These are phyloP conservation scores for Pythium phragmitis DNA, from an alignment of 352 stramenopile genomes.

Conservation along the genomic window DNA sequence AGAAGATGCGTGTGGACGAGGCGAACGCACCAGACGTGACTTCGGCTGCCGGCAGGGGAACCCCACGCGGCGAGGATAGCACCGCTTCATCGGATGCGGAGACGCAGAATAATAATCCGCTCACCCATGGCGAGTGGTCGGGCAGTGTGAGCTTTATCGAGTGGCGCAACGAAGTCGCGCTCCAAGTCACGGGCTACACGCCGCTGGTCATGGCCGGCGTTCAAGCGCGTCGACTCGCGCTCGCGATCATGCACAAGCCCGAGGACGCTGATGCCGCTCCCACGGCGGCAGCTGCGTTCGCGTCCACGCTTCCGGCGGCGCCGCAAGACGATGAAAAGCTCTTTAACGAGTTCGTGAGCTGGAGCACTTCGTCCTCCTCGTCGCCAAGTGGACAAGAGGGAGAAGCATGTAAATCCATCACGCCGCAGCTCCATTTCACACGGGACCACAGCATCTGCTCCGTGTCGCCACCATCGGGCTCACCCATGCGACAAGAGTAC, in stretches of 20 bases:
- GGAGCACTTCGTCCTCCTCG: slow-evolving; percentile 40
- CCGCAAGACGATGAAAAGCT: slow-evolving; percentile 68
- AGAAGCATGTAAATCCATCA: slow-evolving; percentile 65
- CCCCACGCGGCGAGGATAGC: slow-evolving; percentile 8
- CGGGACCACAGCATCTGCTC: slow-evolving; percentile 70
- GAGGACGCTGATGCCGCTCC: slow-evolving; percentile 23
- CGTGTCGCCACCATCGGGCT: slow-evolving; percentile 53
- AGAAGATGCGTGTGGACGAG: slow-evolving; percentile 58
- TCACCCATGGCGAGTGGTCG: slow-evolving; percentile 68
- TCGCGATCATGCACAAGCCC: slow-evolving; percentile 63
- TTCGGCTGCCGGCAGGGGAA: slow-evolving; percentile 14
- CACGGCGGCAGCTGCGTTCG: slow-evolving; percentile 3
- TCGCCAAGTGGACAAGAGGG: slow-evolving; percentile 12
- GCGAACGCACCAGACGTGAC: neutral
- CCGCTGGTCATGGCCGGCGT: slow-evolving; percentile 79
- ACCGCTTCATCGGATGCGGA: slow-evolving; percentile 30
- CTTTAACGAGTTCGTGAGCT: slow-evolving; percentile 87
- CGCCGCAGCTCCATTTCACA: slow-evolving; percentile 71
- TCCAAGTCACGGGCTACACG: slow-evolving; percentile 72
- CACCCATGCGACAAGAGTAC: slow-evolving; percentile 72
- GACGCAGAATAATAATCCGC: slow-evolving; percentile 30
- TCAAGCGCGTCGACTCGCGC: slow-evolving; percentile 72
- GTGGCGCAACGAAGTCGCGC: slow-evolving; percentile 73
- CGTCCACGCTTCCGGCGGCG: neutral
- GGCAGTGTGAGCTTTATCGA: slow-evolving; percentile 87